These are phyloP conservation scores for Cryptosporidium ryanae DNA, from an alignment of 169 alveolate genomes.

Conservation along the genomic window DNA sequence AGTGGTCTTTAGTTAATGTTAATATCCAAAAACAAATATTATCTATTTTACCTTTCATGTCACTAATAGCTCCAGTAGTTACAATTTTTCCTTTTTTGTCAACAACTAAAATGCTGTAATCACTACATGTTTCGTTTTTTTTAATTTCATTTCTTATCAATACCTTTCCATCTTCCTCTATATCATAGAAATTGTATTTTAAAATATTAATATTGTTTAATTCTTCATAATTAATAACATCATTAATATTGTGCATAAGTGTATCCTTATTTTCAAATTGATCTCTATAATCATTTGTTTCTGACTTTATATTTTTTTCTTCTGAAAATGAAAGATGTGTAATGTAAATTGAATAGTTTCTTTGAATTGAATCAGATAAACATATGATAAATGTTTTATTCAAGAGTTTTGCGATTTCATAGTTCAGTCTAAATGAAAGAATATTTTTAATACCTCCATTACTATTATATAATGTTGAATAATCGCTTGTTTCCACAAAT, in stretches of 20 bases:
- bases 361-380: slow-evolving; percentile 41
- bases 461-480: neutral
- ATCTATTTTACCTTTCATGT: neutral
- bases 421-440: slow-evolving; percentile 7
- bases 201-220: neutral
- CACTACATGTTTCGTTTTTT: neutral
- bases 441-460: neutral
- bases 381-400: slow-evolving; percentile 43
- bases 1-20: neutral
- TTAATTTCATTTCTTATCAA: slow-evolving; percentile 5
- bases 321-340: slow-evolving; percentile 32
- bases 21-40: slow-evolving; percentile 32
- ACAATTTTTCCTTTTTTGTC: neutral
- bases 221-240: neutral
- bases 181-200: neutral
- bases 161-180: slow-evolving; percentile 1
- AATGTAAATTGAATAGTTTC: slow-evolving; percentile 30
- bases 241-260: neutral
- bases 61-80: neutral
- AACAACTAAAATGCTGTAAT: neutral
- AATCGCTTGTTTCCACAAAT: neutral
- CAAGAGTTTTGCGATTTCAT: neutral
- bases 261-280: neutral
- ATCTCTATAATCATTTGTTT: neutral
- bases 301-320: neutral